A percentile compares a stretch with the other conserved stretches of the same genome.
phyloP scores from a whole-genome alignment of 768 basidiomycete genomes.

The Termitomyces sp. region DNA sequence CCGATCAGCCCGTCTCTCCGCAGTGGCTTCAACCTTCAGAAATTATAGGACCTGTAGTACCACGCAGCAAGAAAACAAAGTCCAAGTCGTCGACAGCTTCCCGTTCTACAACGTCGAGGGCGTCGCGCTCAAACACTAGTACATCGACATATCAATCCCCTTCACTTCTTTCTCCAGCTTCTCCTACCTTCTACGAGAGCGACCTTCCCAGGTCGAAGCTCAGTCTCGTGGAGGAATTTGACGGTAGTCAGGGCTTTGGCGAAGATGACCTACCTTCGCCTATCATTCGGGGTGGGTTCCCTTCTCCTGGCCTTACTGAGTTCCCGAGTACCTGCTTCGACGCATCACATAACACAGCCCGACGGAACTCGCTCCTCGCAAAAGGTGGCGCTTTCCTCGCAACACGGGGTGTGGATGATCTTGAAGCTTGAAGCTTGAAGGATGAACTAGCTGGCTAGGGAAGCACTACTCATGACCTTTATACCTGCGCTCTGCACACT shows the following conservation, averaged over 20 bases:
- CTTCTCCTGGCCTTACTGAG: not conserved
- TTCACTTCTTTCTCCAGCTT: conserved; percentile 36
- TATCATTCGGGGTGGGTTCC: conserved; percentile 1
- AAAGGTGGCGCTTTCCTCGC: conserved; percentile 16
- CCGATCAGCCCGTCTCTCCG: conserved; percentile 3
- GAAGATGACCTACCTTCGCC: conserved; percentile 11
- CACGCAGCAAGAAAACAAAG: conserved; percentile 16
- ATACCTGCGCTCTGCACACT: not conserved
- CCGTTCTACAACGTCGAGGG: conserved; percentile 16
- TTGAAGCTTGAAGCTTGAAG: not conserved
- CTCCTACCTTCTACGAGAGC: conserved; percentile 24
- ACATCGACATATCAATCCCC: conserved; percentile 41
- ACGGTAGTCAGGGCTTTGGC: conserved; percentile 12
- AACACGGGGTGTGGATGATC: conserved; percentile 3
- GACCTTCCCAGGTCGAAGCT: conserved; percentile 1
- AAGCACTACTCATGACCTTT: not conserved
- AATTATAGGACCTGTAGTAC: not conserved
- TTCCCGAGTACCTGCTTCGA: conserved; percentile 8
- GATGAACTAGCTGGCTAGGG: not conserved
- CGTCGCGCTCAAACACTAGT: conserved; percentile 21
- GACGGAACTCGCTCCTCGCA: conserved; percentile 9
- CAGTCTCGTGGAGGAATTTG: conserved; percentile 7
- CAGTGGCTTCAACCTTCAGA: not conserved
- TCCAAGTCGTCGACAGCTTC: conserved; percentile 29
- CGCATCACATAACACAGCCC: not conserved